phyloP scores from a whole-genome alignment of 345 rosid species.

The rapeseed (Brassica napus) region DNA sequence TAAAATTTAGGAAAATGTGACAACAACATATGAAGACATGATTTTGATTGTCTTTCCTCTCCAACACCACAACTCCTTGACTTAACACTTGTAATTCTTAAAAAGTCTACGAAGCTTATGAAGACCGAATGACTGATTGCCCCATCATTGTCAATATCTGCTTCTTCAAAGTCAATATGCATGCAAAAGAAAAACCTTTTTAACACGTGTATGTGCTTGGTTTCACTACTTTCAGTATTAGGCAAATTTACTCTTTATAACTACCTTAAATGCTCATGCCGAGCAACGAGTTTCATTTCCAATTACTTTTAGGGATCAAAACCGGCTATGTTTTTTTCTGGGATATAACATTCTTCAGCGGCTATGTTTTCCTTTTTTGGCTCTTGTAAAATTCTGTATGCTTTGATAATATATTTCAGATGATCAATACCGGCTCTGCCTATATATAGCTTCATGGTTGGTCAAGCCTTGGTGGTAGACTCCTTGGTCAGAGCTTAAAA shows the following conservation, averaged over 20 bases:
- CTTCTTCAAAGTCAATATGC: constrained; percentile 93
- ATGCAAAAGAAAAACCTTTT: constrained; percentile 26
- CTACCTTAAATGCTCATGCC: background rate
- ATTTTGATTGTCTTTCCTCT: constrained; percentile 1
- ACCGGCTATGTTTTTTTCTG: background rate
- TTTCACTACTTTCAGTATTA: background rate
- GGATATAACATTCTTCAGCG: background rate
- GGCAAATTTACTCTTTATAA: background rate
- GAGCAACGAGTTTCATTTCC: background rate
- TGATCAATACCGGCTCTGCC: background rate
- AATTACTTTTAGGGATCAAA: background rate
- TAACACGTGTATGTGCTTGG: background rate
- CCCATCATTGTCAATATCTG: constrained; percentile 92
- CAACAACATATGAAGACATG: constrained; percentile 14
- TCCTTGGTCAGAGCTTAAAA: too few relatives aligned
- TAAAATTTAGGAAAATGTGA: background rate
- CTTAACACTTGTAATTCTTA: constrained; percentile 69
- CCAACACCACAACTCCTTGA: background rate
- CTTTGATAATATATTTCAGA: background rate
- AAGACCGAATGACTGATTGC: constrained; percentile 86
- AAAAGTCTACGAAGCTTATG: constrained; percentile 75
- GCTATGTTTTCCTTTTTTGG: background rate
- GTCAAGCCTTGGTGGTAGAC: too few relatives aligned
- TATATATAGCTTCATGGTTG: background rate
- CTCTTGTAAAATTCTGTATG: too few relatives aligned